Evolutionary conservation across 2,329 filamentous ascomycete species (phyloP), one percentile per base, ranked within the genome.

Genomic region (Aspergillus eucalypticola): DNA sequence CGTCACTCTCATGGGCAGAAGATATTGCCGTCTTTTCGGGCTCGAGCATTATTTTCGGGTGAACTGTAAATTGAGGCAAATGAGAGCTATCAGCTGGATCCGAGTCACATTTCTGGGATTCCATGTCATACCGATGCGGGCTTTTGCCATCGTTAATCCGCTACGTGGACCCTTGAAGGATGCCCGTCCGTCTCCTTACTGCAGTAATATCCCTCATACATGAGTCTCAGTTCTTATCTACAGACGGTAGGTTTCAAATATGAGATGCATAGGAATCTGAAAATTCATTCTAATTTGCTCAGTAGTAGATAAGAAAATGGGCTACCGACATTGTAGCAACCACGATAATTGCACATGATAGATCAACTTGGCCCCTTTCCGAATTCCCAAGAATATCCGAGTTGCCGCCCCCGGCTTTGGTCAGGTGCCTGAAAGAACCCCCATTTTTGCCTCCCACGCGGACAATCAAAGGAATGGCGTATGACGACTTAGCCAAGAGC

Each of bases 11-110:
- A 32, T 65, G 67, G 71, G 68, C 67, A 68, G 69, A 73, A 73
- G 63, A 62, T 68, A 75, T 73, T 73, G 67, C 71, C 72, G 71
- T 64, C 54, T 64, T 65, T 67, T 67, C 54, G 62, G 61, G 54
- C 51, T 48, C 21, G 49, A 54, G 51, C 39, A 42, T 41, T 27
- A 51, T 60, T 41, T 38, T 62, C 51, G 39, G 48, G 29, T 42
- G 56, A 48, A 39, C 48, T 59, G 53, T 41, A 41, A 19, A 23
- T 38, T 49, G 48, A 52, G 44, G 39, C 48, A 41, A 41, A 23
- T 53, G 15, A n/a, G 38, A 27, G 25, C 38, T 27, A 55, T 53
- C 41, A 50, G 15, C 46, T 29, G 46, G 46, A 27, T 29, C 46
- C 25, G 25, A 50, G 25, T 50, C 46, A 19, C 25, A 50, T 29